Conservation (phyloP, 2,329 filamentous ascomycete species). For the Ceratocystis ficicola region DNA sequence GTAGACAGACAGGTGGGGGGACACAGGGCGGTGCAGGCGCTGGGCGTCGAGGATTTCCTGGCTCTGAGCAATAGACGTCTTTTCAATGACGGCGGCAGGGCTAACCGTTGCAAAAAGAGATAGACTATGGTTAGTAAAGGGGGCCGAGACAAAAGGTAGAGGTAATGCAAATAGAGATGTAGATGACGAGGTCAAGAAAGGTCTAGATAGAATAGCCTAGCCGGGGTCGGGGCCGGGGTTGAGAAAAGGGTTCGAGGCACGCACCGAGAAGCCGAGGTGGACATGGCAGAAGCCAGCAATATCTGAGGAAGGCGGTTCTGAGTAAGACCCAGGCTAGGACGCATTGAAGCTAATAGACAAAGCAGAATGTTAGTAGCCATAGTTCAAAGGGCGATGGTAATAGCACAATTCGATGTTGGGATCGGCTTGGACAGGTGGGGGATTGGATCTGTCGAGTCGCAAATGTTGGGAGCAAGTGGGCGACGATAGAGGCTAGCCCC, state of each 20-base stretch:
- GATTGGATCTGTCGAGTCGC: neutral
- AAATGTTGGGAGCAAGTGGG: neutral
- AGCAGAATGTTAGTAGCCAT: neutral
- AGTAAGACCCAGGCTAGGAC: conserved; percentile 20
- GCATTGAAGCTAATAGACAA: conserved; percentile 16
- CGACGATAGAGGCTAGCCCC: too few relatives aligned
- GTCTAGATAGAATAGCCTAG: neutral
- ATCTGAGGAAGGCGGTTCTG: conserved; percentile 37
- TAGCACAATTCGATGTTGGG: neutral
- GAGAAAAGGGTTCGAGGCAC: conserved; percentile 17
- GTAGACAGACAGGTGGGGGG: conserved; percentile 81
- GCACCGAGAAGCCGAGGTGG: conserved; percentile 39
- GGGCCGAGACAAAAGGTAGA: neutral
- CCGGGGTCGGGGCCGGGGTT: neutral
- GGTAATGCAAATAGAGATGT: neutral
- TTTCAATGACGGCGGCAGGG: conserved; percentile 44
- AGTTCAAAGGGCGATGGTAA: neutral
- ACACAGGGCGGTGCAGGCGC: conserved; percentile 67
- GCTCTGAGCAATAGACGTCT: conserved; percentile 42
- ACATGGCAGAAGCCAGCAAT: conserved; percentile 33
- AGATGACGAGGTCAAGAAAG: neutral
- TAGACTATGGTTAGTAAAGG: conserved; percentile 13
- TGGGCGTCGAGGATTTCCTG: conserved; percentile 63
- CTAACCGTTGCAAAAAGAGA: conserved; percentile 26
- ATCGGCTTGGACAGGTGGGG: neutral